These are phyloP conservation scores for Lanmaoa rubissima DNA, from an alignment of 768 basidiomycete species.

Conservation along the genomic window DNA sequence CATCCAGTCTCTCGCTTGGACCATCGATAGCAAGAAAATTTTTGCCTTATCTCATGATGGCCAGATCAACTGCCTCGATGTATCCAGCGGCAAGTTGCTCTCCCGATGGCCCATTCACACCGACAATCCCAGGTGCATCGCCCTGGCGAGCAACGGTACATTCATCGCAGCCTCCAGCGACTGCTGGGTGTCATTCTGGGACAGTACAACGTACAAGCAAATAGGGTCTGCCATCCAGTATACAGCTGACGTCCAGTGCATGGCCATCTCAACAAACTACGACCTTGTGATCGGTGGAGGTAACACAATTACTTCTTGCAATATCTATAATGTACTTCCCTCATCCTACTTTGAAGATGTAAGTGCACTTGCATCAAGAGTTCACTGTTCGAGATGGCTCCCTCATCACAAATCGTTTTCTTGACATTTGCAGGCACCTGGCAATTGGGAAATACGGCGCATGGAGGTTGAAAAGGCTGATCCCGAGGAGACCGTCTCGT, in stretches of 20 bases:
- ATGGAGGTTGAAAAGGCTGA: too few species aligned
- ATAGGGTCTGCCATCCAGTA: not conserved
- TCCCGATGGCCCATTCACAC: not conserved
- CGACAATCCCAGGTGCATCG: not conserved
- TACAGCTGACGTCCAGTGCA: not conserved
- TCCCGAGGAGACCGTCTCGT: not conserved
- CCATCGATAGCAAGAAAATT: not conserved
- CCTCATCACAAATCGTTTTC: too few species aligned
- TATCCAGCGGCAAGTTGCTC: not conserved
- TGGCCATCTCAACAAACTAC: not conserved
- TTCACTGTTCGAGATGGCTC: too few species aligned
- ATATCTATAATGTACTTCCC: not conserved
- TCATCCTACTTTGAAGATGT: not conserved
- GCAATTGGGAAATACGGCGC: too few species aligned
- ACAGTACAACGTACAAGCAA: not conserved
- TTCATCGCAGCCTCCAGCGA: not conserved
- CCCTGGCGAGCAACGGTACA: not conserved
- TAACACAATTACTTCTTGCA: not conserved
- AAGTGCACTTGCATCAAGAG: not conserved
- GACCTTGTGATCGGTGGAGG: not conserved
- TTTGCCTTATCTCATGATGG: not conserved
- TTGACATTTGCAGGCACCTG: too few species aligned
- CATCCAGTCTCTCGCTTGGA: conserved; percentile 1
- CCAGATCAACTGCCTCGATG: not conserved
- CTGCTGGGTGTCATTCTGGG: not conserved